Percentiles rank a stretch among this genome's conserved stretches.
phyloP scores from a whole-genome alignment of 768 basidiomycete genomes.

The Multifurca ochricompacta region DNA sequence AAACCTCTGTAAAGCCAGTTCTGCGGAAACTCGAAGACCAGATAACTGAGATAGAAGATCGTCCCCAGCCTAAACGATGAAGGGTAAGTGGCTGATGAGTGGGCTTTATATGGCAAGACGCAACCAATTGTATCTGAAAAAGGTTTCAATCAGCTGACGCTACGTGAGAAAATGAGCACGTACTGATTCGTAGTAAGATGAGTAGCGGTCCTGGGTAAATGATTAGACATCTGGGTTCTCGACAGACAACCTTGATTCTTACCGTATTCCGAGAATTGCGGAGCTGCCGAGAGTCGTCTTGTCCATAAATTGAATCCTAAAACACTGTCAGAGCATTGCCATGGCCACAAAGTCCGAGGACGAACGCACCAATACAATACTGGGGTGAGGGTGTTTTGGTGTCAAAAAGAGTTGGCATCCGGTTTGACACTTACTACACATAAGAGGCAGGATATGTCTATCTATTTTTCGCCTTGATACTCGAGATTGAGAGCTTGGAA shows the following conservation, averaged over 20 bases:
- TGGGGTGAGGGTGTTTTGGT: constrained; percentile 22
- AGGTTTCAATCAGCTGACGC: not conserved
- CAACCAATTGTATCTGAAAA: constrained; percentile 57
- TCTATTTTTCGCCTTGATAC: constrained; percentile 50
- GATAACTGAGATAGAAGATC: constrained; percentile 65
- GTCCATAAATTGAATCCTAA: constrained; percentile 73
- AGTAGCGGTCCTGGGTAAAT: constrained; percentile 40
- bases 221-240: not conserved
- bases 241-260: constrained; percentile 16
- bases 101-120: not conserved
- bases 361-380: constrained; percentile 47
- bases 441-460: constrained; percentile 56
- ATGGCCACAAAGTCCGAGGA: too few relatives aligned
- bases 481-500: constrained; percentile 22
- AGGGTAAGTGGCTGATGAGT: not conserved
- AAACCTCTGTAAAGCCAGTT: constrained; percentile 64
- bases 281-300: constrained; percentile 62
- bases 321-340: constrained; percentile 14
- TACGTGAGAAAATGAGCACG: constrained; percentile 19
- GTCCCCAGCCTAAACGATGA: constrained; percentile 52
- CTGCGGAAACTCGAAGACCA: constrained; percentile 67
- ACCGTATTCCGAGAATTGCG: constrained; percentile 67
- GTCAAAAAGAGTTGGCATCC: not conserved
- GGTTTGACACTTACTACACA: constrained; percentile 48
- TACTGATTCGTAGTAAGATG: constrained; percentile 62